A percentile compares a stretch with the other conserved stretches of the same genome.
Evolutionary conservation across 2,329 filamentous ascomycete species (phyloP).

Genomic region (Lasiodiplodia citricola): DNA sequence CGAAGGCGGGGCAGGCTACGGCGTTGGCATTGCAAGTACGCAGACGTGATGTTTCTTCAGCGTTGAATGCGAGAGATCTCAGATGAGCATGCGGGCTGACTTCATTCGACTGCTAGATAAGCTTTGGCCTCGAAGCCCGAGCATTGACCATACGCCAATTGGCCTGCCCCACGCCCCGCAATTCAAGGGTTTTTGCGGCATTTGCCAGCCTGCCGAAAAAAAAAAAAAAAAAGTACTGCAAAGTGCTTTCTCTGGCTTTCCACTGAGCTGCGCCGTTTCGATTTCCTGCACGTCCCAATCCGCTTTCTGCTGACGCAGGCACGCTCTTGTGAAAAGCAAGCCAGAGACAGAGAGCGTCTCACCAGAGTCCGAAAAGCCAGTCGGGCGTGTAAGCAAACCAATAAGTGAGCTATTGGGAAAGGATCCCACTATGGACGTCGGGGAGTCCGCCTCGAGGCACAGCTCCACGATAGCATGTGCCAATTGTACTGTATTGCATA

Average conservation of each 20-base stretch:
- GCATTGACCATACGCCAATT: background rate
- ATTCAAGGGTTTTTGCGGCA: too few species aligned
- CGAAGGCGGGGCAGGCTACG: background rate
- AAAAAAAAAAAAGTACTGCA: background rate
- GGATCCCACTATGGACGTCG: too few species aligned
- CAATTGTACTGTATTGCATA: background rate
- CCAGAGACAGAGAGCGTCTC: too few species aligned
- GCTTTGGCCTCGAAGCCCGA: background rate
- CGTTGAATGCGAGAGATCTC: background rate
- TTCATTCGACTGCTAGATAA: constrained; percentile 5
- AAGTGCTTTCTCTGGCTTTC: too few species aligned
- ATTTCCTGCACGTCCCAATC: too few species aligned
- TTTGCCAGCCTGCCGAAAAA: background rate
- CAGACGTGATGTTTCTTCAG: background rate
- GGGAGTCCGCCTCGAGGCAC: too few species aligned
- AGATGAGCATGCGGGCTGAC: background rate
- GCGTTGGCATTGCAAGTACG: background rate
- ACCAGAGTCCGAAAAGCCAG: too few species aligned
- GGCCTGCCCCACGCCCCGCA: background rate
- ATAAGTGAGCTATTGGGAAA: too few species aligned
- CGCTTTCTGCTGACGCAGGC: too few species aligned
- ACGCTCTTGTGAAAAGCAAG: too few species aligned
- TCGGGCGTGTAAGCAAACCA: too few species aligned
- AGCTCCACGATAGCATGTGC: background rate
- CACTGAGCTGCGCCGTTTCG: too few species aligned